Base-by-base conservation (phyloP, 306 rosid genomes). In the Hippophae tibetana region DNA sequence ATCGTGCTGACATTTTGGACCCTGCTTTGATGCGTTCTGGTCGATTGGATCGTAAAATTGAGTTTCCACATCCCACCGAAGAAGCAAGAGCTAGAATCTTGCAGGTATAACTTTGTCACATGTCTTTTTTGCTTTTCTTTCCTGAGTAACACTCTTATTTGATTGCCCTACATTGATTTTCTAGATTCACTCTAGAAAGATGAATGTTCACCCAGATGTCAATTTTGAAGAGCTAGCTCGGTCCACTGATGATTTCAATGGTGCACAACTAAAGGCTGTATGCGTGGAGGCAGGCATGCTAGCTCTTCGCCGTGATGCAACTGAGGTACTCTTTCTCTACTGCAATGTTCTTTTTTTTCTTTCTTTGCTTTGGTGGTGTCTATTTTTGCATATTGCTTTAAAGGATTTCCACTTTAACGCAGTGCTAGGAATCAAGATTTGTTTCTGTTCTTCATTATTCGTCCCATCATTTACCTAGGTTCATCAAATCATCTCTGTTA, bases 1-100 rank as follows among this genome's bases (percentile, higher is more conserved):
- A 93, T 70, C 97, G 99, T 49, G 97, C 97, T 46, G 99, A 93
- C 77, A 84, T 88, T 70, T 88, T 93, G 10, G 99, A 93, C 64
- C 99, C 97, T 43, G 99, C 99, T 27, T 90, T 93, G 31, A 73
- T 93, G 97, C 99, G 99, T 73, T 93, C 99, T 80, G 99, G 99
- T 69, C 69, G 99, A 43, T 72, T 93, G 71, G 99, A 93, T 79
- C 95, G 99, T 50, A 93, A 93, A 72, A 88, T 93, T 58, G 99
- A 93, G 76, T 86, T 93, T 75, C 99, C 99, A 8, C 95, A 93
- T 67, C 99, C 99, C 18, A 93, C 74, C 52, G 99, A 93, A 79
- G 97, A 93, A 64, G 99, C 97, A 41, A 83, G 98, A 67, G 96
- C 96, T 56, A 78, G 95, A 42, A 92, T 92, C 76, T 66, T 92